Conservation (phyloP, 768 basidiomycete species). For the Lentinula lateritia region DNA sequence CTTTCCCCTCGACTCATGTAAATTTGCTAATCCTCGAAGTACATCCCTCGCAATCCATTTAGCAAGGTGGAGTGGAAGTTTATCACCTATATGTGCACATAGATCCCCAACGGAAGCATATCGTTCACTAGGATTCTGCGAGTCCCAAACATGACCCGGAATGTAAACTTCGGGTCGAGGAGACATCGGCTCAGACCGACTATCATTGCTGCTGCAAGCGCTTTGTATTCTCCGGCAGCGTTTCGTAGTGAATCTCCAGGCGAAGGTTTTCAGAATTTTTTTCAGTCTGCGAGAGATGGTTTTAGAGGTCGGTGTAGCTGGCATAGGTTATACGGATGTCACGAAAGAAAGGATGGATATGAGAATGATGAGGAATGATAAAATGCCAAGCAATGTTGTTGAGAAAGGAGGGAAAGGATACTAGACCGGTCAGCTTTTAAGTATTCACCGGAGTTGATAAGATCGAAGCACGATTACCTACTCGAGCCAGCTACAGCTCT, state of each 20-base stretch:
- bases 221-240: not conserved
- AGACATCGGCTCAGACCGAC: not conserved
- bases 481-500: not conserved
- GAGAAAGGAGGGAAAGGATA: not conserved
- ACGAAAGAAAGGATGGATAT: not conserved
- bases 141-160: conserved; percentile 9
- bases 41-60: conserved; percentile 23
- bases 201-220: not conserved
- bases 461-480: not conserved
- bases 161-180: not conserved
- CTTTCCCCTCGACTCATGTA: conserved; percentile 11
- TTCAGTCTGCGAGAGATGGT: not conserved
- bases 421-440: not conserved
- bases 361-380: not conserved
- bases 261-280: not conserved
- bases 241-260: not conserved
- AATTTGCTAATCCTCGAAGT: conserved; percentile 14
- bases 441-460: not conserved
- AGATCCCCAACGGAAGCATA: conserved; percentile 18
- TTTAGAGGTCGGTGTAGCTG: not conserved
- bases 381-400: not conserved
- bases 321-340: not conserved
- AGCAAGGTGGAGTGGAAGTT: conserved; percentile 19
- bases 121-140: conserved; percentile 12
- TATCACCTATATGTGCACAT: conserved; percentile 15